These are phyloP conservation scores for Bisporella sp. DNA, from an alignment of 2,329 filamentous ascomycete species.

Conservation along the genomic window DNA sequence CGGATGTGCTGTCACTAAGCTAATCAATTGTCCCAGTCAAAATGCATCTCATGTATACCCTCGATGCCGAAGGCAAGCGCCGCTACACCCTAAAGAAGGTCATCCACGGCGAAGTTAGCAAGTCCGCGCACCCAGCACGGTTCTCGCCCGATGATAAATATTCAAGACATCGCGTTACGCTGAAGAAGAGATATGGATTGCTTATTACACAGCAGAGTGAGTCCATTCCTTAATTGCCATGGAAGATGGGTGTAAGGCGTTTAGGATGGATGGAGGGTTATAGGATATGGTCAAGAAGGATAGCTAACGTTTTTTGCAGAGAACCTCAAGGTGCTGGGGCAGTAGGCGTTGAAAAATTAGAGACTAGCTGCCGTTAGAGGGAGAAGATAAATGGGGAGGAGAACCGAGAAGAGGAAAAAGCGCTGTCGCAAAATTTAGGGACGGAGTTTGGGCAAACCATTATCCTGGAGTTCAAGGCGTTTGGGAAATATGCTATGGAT, in stretches of 20 bases:
- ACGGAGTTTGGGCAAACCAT: too few relatives aligned
- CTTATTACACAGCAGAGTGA: constrained; percentile 73
- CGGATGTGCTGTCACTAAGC: too few relatives aligned
- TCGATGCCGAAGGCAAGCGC: constrained; percentile 77
- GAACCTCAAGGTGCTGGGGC: constrained; percentile 36
- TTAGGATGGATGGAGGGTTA: constrained; percentile 2
- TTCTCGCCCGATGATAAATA: constrained; percentile 99
- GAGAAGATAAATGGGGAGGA: not conserved
- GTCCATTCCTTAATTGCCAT: constrained; percentile 13
- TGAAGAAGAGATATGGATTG: constrained; percentile 89
- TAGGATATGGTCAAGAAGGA: constrained; percentile 14
- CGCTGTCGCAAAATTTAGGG: too few relatives aligned
- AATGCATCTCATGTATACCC: constrained; percentile 81
- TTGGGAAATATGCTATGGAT: not conserved
- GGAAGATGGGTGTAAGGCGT: not conserved
- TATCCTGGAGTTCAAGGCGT: not conserved
- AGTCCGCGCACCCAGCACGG: constrained; percentile 89
- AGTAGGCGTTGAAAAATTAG: constrained; percentile 19
- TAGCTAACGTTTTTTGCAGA: constrained; percentile 23
- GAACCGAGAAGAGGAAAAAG: not conserved
- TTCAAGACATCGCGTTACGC: constrained; percentile 87
- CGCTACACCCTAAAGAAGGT: constrained; percentile 95
- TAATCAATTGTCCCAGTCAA: too few relatives aligned
- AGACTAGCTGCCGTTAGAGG: not conserved
- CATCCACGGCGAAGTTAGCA: constrained; percentile 75